A percentile compares a stretch with the other conserved stretches of the same genome.
Conservation (phyloP, 2,329 filamentous ascomycete species). For the Scedosporium minutisporum region DNA sequence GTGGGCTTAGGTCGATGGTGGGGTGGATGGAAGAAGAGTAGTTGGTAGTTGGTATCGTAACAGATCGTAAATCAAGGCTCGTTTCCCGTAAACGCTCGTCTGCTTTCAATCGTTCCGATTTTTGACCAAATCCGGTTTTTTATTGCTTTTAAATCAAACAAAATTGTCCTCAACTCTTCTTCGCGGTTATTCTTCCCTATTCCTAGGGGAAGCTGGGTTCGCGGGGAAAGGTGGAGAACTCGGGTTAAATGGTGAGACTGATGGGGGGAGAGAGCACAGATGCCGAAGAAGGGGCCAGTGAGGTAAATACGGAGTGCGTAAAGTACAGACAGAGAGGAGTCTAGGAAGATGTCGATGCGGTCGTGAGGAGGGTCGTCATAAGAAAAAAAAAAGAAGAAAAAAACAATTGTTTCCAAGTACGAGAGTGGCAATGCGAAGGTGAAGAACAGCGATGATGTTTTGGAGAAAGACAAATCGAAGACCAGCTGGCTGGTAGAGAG, state of each 20-base stretch:
- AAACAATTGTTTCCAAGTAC: neutral
- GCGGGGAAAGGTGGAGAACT: neutral
- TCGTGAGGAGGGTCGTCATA: neutral
- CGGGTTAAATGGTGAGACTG: neutral
- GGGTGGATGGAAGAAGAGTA: neutral
- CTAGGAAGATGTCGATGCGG: neutral
- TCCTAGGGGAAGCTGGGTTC: neutral
- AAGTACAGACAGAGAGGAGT: neutral
- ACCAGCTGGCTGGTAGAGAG: neutral
- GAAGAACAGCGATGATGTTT: neutral
- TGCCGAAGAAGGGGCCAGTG: neutral
- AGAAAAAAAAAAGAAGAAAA: neutral
- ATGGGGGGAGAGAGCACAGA: neutral
- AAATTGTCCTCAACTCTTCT: neutral
- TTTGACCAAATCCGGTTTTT: neutral
- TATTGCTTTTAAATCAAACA: neutral
- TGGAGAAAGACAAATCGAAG: neutral
- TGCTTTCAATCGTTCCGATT: neutral
- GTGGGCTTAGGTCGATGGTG: slow-evolving; percentile 1
- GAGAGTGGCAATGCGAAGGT: neutral
- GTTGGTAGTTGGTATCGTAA: neutral
- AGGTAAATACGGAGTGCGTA: neutral
- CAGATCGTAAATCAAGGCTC: neutral
- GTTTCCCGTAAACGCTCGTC: neutral
- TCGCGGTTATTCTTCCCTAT: neutral